Conservation (phyloP, 1,139 yeast species). For the Geotrichum carabidarum region DNA sequence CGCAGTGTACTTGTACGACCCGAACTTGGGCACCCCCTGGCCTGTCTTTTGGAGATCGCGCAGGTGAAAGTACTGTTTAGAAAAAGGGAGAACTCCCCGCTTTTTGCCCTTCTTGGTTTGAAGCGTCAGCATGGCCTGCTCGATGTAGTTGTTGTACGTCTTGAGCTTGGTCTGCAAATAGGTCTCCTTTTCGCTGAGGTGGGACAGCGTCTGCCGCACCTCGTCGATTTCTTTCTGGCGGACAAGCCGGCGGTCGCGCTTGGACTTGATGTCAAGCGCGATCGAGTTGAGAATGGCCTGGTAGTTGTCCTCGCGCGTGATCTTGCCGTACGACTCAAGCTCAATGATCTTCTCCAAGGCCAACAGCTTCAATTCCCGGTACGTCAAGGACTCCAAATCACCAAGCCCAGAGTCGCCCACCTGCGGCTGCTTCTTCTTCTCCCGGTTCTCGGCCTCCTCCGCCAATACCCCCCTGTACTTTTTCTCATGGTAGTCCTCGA, state of each 20-base stretch:
- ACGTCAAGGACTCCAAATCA: conserved; percentile 53
- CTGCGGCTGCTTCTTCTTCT: conserved; percentile 11
- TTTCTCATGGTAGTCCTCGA: conserved; percentile 61
- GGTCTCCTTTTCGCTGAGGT: conserved; percentile 56
- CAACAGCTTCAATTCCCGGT: conserved; percentile 70
- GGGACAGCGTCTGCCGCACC: conserved; percentile 55
- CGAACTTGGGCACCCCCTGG: conserved; percentile 60
- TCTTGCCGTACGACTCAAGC: conserved; percentile 62
- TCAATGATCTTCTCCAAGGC: conserved; percentile 74
- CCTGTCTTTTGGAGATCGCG: conserved; percentile 66
- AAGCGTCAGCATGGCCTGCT: conserved; percentile 55
- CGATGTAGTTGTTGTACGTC: conserved; percentile 68
- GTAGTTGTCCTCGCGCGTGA: conserved; percentile 64
- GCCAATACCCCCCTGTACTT: conserved; percentile 53
- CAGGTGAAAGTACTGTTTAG: conserved; percentile 74
- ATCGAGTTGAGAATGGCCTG: conserved; percentile 78
- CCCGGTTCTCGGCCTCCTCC: conserved; percentile 40
- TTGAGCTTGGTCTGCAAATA: conserved; percentile 57
- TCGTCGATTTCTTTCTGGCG: conserved; percentile 59
- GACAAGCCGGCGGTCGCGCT: conserved; percentile 60
- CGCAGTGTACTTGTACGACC: conserved; percentile 77
- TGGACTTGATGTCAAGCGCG: conserved; percentile 77
- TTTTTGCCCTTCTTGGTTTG: conserved; percentile 52
- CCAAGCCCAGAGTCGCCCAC: conserved; percentile 40
- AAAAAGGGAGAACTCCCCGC: conserved; percentile 55